Evolutionary conservation across 257 asterid species (phyloP).

Genomic region (Lavandula angustifolia): DNA sequence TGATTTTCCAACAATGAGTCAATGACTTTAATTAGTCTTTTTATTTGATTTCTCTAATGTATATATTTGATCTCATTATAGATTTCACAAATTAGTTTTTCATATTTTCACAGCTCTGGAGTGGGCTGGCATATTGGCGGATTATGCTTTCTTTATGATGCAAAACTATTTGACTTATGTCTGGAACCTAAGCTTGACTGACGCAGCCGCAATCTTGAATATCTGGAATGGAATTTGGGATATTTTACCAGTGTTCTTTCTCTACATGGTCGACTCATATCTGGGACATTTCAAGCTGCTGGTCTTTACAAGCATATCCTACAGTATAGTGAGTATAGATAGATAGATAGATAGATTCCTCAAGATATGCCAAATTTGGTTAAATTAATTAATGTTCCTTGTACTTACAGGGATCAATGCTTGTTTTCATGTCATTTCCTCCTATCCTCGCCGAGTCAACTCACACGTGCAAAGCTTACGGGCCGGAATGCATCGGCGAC

Average conservation of each 20-base stretch:
- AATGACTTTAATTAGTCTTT: no score
- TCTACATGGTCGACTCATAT: slow-evolving; percentile 38
- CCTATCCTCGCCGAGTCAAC: slow-evolving; percentile 50
- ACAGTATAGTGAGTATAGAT: slow-evolving; percentile 16
- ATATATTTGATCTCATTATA: no score
- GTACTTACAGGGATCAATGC: slow-evolving; percentile 44
- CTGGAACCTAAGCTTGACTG: slow-evolving; percentile 54
- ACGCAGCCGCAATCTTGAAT: slow-evolving; percentile 54
- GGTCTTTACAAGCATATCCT: slow-evolving; percentile 43
- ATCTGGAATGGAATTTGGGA: slow-evolving; percentile 39
- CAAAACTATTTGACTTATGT: slow-evolving; percentile 54
- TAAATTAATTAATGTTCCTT: no score
- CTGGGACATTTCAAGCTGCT: slow-evolving; percentile 44
- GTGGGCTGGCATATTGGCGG: slow-evolving; percentile 30
- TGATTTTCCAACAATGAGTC: no score
- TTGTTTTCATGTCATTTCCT: slow-evolving; percentile 56
- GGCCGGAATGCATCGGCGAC: slow-evolving; percentile 46
- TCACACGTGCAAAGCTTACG: slow-evolving; percentile 43
- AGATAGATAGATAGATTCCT: no score
- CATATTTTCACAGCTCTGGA: no score
- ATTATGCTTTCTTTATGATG: slow-evolving; percentile 47
- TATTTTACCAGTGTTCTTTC: slow-evolving; percentile 38
- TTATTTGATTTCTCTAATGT: no score
- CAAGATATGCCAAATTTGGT: no score
- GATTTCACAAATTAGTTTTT: no score